Base-by-base conservation (phyloP, 78 protist genomes). In the Anaeramoeba ignava region DNA sequence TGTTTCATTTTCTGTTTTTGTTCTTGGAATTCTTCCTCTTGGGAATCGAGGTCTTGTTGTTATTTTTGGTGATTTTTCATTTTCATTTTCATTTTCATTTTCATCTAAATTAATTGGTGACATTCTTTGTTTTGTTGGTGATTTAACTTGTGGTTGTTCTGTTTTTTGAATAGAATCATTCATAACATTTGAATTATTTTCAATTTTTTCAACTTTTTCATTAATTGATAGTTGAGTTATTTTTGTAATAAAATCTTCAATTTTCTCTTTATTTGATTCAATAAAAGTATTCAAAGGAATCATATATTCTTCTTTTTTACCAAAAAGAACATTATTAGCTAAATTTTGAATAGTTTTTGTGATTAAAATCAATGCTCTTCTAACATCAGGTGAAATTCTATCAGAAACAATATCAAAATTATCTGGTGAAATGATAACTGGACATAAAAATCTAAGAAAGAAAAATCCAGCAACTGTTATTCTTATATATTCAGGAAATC, bases 291-390 rank as follows among this genome's bases (percentile, higher is more conserved):
- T 54, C 17, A 54, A 54, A 27, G 73, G 73, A 27, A 54, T 54
- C 73, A 54, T 54, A 54, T 27, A 54, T 54, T 54, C 17, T 54
- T 54, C 73, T 54, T 54, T 54, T 54, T 54, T 17, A 8, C 73
- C 73, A 54, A 54, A 54, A 8, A 54, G 8, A 17, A 54, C 73
- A 8, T 17, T 17, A 54, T 54, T 54, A 8, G 73, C 73, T 17
- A 54, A 54, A 17, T 54, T 54, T 54, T 54, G 73, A 8, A 54
- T 27, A 27, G 73, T 17, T 17, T 54, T 54, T 8, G 73, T 17
- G 8, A 54, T 54, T 54, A 54, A 54, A 54, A 54, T 54, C 73
- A 54, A 54, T 54, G 73, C 73, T 54, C 73, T 54, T 54, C 73
- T 8, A 54, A 54, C 73, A 27, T 54, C 73, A 17, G 17, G 36